phyloP scores from a whole-genome alignment of 139 green algal species.

The Micractinium conductrix region DNA sequence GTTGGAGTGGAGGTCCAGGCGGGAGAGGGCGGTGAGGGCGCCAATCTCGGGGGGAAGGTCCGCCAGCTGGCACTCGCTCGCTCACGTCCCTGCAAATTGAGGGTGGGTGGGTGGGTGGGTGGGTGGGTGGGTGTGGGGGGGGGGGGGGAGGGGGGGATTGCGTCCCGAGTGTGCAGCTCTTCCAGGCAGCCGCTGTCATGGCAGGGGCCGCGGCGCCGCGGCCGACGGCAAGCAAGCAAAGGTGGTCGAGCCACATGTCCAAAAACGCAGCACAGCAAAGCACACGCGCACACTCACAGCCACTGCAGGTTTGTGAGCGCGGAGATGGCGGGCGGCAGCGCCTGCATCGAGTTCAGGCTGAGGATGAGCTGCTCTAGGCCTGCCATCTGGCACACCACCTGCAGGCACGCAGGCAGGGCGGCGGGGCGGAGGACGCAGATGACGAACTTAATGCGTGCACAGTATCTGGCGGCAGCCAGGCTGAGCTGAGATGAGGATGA shows the following conservation, averaged over 20 bases:
- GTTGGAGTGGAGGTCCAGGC: slow-evolving; percentile 47
- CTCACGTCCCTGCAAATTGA: slow-evolving; percentile 29
- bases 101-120: background rate
- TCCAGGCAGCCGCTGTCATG: background rate
- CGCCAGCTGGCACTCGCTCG: slow-evolving; percentile 40
- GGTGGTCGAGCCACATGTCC: too few species aligned
- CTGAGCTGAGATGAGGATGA: too few species aligned
- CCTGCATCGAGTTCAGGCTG: slow-evolving; percentile 38
- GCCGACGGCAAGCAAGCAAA: too few species aligned
- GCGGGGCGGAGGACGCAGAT: too few species aligned
- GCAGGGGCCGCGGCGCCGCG: background rate
- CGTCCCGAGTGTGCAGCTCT: background rate
- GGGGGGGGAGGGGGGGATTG: background rate
- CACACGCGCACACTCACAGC: too few species aligned
- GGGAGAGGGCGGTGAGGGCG: slow-evolving; percentile 29
- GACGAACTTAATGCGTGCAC: background rate
- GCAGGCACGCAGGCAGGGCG: background rate
- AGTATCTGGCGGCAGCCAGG: background rate
- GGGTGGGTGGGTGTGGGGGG: background rate
- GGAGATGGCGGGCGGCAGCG: slow-evolving; percentile 32
- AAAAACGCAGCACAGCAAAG: too few species aligned
- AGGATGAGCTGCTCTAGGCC: slow-evolving; percentile 32
- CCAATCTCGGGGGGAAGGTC: slow-evolving; percentile 15
- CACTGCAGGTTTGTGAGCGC: slow-evolving; percentile 41
- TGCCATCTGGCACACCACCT: slow-evolving; percentile 25